These are phyloP conservation scores for Colletotrichum abscissum DNA, from an alignment of 2,329 filamentous ascomycete genomes.

Conservation along the genomic window DNA sequence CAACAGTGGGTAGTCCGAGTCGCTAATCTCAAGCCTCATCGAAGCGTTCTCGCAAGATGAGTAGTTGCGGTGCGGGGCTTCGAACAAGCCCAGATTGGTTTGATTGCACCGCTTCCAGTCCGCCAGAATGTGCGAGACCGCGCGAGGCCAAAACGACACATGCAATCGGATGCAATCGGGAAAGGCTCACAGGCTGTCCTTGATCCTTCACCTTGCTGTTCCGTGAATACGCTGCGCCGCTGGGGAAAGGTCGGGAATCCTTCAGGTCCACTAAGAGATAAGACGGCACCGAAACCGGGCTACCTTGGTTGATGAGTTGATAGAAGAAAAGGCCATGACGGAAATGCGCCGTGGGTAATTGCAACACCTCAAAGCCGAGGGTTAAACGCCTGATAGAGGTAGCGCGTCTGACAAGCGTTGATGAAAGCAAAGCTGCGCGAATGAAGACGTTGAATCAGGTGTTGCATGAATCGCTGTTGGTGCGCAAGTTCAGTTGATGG, in stretches of 20 bases:
- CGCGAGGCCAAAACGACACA: too few species aligned
- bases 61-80: too few species aligned
- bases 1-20: neutral
- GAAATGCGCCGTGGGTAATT: slow-evolving; percentile 5
- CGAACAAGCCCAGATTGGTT: neutral
- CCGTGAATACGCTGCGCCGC: slow-evolving; percentile 1
- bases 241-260: slow-evolving; percentile 16
- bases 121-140: neutral
- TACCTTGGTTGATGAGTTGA: too few species aligned
- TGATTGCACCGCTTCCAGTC: slow-evolving; percentile 4
- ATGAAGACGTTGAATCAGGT: neutral
- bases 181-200: too few species aligned
- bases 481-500: neutral
- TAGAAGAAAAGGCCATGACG: neutral
- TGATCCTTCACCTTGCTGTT: neutral
- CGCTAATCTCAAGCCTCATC: neutral
- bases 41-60: neutral
- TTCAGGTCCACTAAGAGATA: slow-evolving; percentile 31
- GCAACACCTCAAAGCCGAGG: slow-evolving; percentile 4
- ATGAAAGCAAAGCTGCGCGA: neutral
- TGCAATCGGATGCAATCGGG: too few species aligned
- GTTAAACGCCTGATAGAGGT: neutral
- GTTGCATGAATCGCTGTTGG: neutral
- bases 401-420: neutral
- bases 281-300: neutral